Evolutionary conservation across 1,139 yeast species (phyloP), one percentile per base, ranked within the genome.

Genomic region (Spencermartinsiella ligniputridi): DNA sequence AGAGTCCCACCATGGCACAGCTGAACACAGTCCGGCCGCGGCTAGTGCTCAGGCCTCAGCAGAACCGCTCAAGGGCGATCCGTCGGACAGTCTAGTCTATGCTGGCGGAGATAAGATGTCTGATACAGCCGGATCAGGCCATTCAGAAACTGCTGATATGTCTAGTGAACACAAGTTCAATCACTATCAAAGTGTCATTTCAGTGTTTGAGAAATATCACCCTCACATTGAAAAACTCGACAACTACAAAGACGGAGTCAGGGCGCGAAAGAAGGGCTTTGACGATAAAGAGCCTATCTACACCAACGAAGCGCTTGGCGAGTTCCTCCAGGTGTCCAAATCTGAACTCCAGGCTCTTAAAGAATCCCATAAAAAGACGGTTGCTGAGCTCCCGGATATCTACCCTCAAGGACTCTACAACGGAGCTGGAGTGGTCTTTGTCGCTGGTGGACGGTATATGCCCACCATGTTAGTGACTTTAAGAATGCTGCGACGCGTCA

Each of bases 371-470:
- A 53, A 59, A 9, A 60, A 63, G 35, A 81, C 79, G 32, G 76
- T 82, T 24, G 61, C 67, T 0, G 50, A 57, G 2, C 61, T 66
- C 18, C 83, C 88, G 0, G 62, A 66, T 24, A 66, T 71, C 1
- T 57, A 76, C 1, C 62, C 62, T 2, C 40, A 47, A 16, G 54
- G 55, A 3, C 39, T 58, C n/a, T 63, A 59, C 47, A 39, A 50
- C 9, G 90, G 90, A 0, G 72, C 78, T 48, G 96, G 96, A 22
- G 79, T 86, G 34, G 95, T 86, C 1, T 82, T 79, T 56, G 90
- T 84, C 30, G 92, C 92, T 16, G 95, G 95, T 36, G 92, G 90
- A 2, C 75, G 74, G 53, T 84, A 81, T 67, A 82, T 84, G 58
- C 82, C 94, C 74, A 67, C 84, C 51, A 76, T 88, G 13, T 66